phyloP scores from a whole-genome alignment of 148 eudicot genomes.

The Diospyros kaki region DNA sequence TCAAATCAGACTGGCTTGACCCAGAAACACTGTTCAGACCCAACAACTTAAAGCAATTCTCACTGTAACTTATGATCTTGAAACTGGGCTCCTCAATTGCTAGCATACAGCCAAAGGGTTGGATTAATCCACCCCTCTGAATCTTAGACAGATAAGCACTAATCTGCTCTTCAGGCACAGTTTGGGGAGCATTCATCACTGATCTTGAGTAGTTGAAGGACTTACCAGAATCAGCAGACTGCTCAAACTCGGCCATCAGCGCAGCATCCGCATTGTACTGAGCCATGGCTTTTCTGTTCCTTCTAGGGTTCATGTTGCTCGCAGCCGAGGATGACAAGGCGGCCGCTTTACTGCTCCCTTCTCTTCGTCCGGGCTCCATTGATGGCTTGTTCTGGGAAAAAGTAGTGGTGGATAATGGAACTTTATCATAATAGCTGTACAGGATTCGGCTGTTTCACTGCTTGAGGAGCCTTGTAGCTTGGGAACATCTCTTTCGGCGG shows the following conservation, averaged over 20 bases:
- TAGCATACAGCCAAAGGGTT: conserved; percentile 41
- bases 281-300: conserved; percentile 15
- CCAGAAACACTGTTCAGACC: conserved; percentile 19
- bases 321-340: conserved; percentile 15
- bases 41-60: conserved; percentile 35
- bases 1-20: conserved; percentile 10
- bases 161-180: conserved; percentile 23
- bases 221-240: conserved; percentile 26
- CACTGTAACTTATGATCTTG: conserved; percentile 28
- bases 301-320: conserved; percentile 18
- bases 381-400: conserved; percentile 1
- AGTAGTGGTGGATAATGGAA: background rate
- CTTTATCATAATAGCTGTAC: background rate
- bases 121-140: conserved; percentile 42
- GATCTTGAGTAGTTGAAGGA: conserved; percentile 32
- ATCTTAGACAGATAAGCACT: conserved; percentile 31
- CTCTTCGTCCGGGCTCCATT: conserved; percentile 10
- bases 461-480: background rate
- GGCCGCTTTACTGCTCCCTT: background rate
- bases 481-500: background rate
- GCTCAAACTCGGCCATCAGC: conserved; percentile 33
- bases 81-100: conserved; percentile 33
- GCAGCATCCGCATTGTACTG: conserved; percentile 34
- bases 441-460: background rate
- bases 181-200: conserved; percentile 14